Percentiles rank a stretch among this genome's conserved stretches.
These are phyloP conservation scores for Epichloe gansuensis DNA, from an alignment of 2,329 filamentous ascomycete genomes.

Conservation along the genomic window DNA sequence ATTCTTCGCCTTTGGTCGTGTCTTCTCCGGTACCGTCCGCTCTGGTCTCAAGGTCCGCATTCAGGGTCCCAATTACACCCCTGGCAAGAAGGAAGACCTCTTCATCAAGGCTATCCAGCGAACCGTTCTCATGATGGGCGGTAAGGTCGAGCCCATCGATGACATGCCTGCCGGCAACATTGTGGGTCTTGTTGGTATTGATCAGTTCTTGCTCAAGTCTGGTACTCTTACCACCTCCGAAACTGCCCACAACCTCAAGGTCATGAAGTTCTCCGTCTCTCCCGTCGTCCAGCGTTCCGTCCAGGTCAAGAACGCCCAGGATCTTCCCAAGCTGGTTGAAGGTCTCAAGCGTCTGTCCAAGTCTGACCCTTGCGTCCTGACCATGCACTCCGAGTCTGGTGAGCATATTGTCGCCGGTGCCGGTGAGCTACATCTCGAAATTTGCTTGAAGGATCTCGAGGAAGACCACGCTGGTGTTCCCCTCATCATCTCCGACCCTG, in stretches of 20 bases:
- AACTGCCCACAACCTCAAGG: conserved; percentile 98
- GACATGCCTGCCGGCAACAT: conserved; percentile 99
- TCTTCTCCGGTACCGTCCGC: conserved; percentile 95
- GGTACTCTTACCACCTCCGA: conserved; percentile 97
- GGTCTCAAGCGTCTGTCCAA: conserved; percentile 99
- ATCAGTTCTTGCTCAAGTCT: conserved; percentile 99
- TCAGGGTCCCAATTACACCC: conserved; percentile 96
- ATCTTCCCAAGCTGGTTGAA: conserved; percentile 98
- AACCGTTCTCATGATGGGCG: conserved; percentile 99
- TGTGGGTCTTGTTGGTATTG: conserved; percentile 96
- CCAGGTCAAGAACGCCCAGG: conserved; percentile 99
- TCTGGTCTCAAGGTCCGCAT: conserved; percentile 99
- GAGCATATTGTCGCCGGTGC: conserved; percentile 99
- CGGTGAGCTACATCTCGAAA: conserved; percentile 98
- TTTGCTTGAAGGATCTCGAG: conserved; percentile 99
- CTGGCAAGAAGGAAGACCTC: conserved; percentile 96
- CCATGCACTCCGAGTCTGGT: conserved; percentile 77
- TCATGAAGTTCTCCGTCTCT: conserved; percentile 99
- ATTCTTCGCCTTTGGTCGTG: conserved; percentile 99
- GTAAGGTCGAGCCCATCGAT: conserved; percentile 96
- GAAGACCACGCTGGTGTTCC: conserved; percentile 98
- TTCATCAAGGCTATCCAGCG: conserved; percentile 99
- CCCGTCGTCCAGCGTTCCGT: conserved; percentile 97
- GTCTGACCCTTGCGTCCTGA: conserved; percentile 97
- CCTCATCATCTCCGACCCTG: conserved; percentile 93